Evolutionary conservation across 495 filamentous ascomycete species (phyloP), one percentile per base, ranked within the genome.

Genomic region (Penicillium salamii): DNA sequence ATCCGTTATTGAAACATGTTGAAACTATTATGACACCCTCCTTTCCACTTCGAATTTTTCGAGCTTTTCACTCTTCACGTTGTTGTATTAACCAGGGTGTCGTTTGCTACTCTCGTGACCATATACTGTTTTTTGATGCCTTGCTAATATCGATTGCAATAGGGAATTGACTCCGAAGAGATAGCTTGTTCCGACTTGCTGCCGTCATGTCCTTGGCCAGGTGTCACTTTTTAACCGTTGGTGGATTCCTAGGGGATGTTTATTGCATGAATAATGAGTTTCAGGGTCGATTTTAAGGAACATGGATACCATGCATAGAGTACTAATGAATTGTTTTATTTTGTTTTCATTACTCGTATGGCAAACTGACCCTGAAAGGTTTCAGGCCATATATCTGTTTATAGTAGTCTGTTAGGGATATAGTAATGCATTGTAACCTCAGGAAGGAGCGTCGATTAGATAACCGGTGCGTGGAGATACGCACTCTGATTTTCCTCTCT

Each of bases 251-350:
- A 18, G 41, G 23, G 48, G 31, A 1, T 42, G 49, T 20, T 36
- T 35, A 23, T 50, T 50, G 53, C 50, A 60, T 63, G 47, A 54
- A 49, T 54, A 29, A 50, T 52, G 59, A 54, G 36, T 54, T 57
- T 47, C 37, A 32, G 28, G 59, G 48, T 35, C 31, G 43, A n/a
- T 21, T 24, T 44, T 49, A 46, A 41, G 57, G 53, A 41, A 52
- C 51, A 40, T 53, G 50, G 46, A 52, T 33, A 57, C 45, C 56
- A 46, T 54, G 54, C 54, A 63, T 63, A 61, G 57, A 63, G 42
- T 63, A n/a, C n/a, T n/a, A 63, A 61, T 63, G 48, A 58, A 63
- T 38, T 31, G 18, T 32, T 24, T 24, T 35, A 35, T 26, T 17
- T 32, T 12, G 5, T 13, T 32, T 32, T 32, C n/a, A n/a, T n/a